Evolutionary conservation across 2,329 filamentous ascomycete genomes (phyloP), one percentile per base, ranked within the genome.

Genomic region (Calonectria pseudoturangicola): DNA sequence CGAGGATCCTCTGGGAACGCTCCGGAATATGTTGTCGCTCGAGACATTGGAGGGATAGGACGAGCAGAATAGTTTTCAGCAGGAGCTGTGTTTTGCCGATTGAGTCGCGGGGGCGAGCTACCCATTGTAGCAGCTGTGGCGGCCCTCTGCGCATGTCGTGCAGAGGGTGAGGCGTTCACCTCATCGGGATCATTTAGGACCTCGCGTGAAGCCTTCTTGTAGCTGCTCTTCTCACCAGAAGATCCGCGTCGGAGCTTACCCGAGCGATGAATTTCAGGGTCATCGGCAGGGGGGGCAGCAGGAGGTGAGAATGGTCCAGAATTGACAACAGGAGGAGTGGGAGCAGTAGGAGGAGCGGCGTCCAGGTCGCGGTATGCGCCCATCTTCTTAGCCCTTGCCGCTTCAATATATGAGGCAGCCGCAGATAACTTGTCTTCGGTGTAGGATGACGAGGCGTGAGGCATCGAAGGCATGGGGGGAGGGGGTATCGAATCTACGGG

Each of bases 41-140:
- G 79, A 12, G 77, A 47, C 4, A 84, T 75, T 5, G 69, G 73
- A 3, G 83, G 82, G 1, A 79, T 73, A 10, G 81, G 77, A 15
- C 83, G 82, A 33, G 71, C 8, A 21, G 21, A 5, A 10, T n/a
- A 18, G 66, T 81, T 82, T 2, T 84, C 83, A 6, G 74, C 71
- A 2, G 84, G 84, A 80, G 84, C 83, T 2, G 84, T 85, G 73
- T 80, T 81, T 36, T 81, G 81, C 50, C 85, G 81, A 6, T 79
- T 73, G 8, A 77, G 75, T 39, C 82, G 81, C 0, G 85, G 84
- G 21, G 84, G 83, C 2, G 84, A 83, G 58, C 76, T 76, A 3
- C 82, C 71, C 64, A 80, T 74, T 18, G 70, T 72, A 6, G 77
- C 73, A 30, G 74, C 71, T 43, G 80, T 77, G n/a, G 81, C 73